A percentile compares a stretch with the other conserved stretches of the same genome.
Conservation (phyloP, 228 moss, liverwort and hornwort species). For the Sphagnum fallax region DNA sequence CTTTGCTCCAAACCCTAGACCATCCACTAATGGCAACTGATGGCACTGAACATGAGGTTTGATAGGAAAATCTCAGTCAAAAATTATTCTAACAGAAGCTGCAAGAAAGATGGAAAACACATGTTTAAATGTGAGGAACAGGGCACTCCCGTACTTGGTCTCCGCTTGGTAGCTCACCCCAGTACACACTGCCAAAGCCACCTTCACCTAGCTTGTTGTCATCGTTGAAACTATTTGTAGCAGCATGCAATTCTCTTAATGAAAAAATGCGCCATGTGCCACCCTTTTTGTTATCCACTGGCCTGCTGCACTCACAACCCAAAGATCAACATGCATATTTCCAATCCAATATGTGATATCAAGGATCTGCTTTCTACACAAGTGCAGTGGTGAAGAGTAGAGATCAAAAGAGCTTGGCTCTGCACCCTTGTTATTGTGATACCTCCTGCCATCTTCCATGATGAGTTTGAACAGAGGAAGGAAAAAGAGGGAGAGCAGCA, state of each 20-base stretch:
- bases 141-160: conserved; percentile 55
- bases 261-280: conserved; percentile 92
- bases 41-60: not conserved
- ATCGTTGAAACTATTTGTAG: conserved; percentile 98
- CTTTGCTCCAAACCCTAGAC: no score
- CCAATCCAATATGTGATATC: no score
- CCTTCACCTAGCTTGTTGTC: conserved; percentile 99
- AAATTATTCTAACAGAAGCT: not conserved
- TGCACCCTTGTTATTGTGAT: not conserved
- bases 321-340: not conserved
- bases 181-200: conserved; percentile 97
- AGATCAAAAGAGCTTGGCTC: not conserved
- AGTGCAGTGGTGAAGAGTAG: no score
- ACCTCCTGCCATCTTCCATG: not conserved
- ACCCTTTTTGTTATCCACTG: conserved; percentile 38
- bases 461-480: no score
- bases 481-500: no score
- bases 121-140: not conserved
- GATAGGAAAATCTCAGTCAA: not conserved
- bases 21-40: no score
- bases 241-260: conserved; percentile 79
- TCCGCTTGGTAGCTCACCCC: conserved; percentile 95
- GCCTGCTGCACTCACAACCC: conserved; percentile 23
- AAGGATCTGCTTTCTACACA: no score
- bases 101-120: not conserved